phyloP scores from a whole-genome alignment of 345 rosid genomes.

The Eucalyptus marginata region DNA sequence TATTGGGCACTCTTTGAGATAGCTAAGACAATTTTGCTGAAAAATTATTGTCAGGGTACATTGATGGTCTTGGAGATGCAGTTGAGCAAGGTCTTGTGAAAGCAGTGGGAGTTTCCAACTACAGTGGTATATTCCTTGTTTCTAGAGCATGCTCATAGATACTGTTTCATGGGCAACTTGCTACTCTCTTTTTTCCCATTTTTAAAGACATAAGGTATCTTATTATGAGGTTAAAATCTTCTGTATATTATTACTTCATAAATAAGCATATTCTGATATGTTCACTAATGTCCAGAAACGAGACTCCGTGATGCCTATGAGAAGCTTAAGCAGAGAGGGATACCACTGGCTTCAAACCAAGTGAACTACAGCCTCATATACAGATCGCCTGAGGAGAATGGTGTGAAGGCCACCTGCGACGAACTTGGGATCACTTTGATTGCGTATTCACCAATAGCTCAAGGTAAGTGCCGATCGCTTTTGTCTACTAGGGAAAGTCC shows the following conservation, averaged over 20 bases:
- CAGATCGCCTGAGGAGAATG: conserved; percentile 75
- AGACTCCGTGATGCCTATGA: conserved; percentile 73
- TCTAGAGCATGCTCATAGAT: not conserved
- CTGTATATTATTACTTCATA: not conserved
- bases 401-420: conserved; percentile 85
- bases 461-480: conserved; percentile 33
- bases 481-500: not conserved
- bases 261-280: not conserved
- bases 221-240: not conserved
- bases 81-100: conserved; percentile 93
- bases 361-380: conserved; percentile 95
- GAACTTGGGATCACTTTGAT: conserved; percentile 90
- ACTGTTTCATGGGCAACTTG: not conserved
- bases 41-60: conserved; percentile 56
- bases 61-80: conserved; percentile 98
- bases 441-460: conserved; percentile 93
- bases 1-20: not conserved
- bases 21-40: not conserved
- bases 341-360: conserved; percentile 93
- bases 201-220: not conserved
- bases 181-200: not conserved
- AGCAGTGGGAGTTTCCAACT: conserved; percentile 98
- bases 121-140: conserved; percentile 37
- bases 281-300: conserved; percentile 28
- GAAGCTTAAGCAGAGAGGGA: conserved; percentile 80